Base-by-base conservation (phyloP, 2,329 filamentous ascomycete species). In the Xenosphaeropsis pyriputrescens region DNA sequence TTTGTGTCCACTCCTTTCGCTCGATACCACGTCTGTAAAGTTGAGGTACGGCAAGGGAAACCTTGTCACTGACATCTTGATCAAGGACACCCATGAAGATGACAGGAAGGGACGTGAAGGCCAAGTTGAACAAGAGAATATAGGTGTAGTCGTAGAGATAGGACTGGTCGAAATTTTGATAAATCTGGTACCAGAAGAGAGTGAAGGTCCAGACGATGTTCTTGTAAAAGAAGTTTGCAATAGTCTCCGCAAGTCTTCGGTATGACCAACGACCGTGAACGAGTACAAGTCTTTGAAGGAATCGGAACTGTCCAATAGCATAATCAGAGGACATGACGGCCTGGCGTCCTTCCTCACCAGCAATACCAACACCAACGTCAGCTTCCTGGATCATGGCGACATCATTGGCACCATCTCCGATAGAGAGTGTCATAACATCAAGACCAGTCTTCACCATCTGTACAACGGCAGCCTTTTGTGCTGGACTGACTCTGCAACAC, bases 151-250 rank as follows among this genome's bases (percentile, higher is more conserved):
- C 91, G 63, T 93, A 95, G 38, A 95, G 75, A 56, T 95, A 96
- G 34, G 89, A 89, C 58, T 89, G 86, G 63, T 98, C 91, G 57
- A 93, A 95, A 61, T 93, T 81, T 66, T 83, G 85, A 61, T 82
- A 98, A 39, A 94, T 85, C 56, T 93, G 86, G 60, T 84, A 98
- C 89, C 89, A 96, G 70, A 96, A 95, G 41, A 98, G 82, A 32
- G 81, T 74, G 54, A 95, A 89, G 1, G 85, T 91, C 91, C 91
- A 98, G 37, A 96, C 81, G 60, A 98, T 82, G 65, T 96, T 98
- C 80, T 98, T 98, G 75, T 96, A 98, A 68, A 98, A 98, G 70
- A 98, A 98, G 59, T 98, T 98, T 57, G 86, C 85, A 52, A 93
- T 95, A 34, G 80, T 84, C 64, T 98, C 91, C 19, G 81, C 85